A percentile compares a stretch with the other conserved stretches of the same genome.
Conservation (phyloP, 2,329 filamentous ascomycete species). For the Metarhizium album region DNA sequence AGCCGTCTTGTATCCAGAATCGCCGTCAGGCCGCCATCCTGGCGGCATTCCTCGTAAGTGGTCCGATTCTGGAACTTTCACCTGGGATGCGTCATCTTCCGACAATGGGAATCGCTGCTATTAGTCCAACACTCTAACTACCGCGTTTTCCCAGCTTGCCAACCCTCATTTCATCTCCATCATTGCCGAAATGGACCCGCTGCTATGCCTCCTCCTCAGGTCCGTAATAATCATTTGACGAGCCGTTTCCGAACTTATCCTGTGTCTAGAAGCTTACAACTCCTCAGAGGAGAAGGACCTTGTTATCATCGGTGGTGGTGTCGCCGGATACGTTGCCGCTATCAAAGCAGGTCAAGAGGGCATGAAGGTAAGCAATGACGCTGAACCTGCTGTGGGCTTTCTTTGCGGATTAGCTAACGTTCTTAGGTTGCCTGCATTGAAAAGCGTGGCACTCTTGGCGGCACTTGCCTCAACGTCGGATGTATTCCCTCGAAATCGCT, state of each 20-base stretch:
- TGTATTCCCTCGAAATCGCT: constrained; percentile 99
- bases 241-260: not conserved
- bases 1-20: constrained; percentile 50
- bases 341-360: constrained; percentile 99
- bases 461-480: constrained; percentile 97
- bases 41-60: constrained; percentile 43
- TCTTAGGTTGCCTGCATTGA: constrained; percentile 87
- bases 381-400: not conserved
- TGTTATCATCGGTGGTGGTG: constrained; percentile 94
- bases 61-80: not conserved
- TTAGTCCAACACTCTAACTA: not conserved
- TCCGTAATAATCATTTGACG: constrained; percentile 23
- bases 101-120: not conserved
- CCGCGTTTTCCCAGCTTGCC: constrained; percentile 31
- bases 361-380: constrained; percentile 57
- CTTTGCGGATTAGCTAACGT: not conserved
- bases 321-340: constrained; percentile 95
- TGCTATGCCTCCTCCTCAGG: constrained; percentile 48
- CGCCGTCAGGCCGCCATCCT: constrained; percentile 42
- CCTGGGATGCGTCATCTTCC: not conserved
- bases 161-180: constrained; percentile 30
- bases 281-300: constrained; percentile 81
- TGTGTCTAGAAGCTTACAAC: constrained; percentile 26
- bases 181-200: constrained; percentile 41
- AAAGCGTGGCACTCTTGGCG: constrained; percentile 89